Base-by-base conservation (phyloP, 2,329 filamentous ascomycete genomes). In the Claviceps africana region DNA sequence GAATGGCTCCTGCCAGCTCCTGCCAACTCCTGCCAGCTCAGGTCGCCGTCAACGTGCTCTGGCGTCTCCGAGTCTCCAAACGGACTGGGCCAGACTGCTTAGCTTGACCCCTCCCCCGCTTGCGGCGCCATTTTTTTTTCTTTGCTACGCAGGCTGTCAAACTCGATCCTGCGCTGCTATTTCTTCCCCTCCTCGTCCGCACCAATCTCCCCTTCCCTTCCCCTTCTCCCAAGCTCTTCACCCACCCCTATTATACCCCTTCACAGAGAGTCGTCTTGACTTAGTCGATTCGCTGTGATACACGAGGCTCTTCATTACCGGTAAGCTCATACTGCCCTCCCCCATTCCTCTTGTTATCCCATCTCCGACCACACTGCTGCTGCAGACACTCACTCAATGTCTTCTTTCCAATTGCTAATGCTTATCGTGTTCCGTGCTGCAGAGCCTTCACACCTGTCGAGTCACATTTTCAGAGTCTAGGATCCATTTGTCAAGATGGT, bases 401-500 rank as follows among this genome's bases (percentile, higher is more conserved):
- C 40, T 54, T 6, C 46, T 8, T 35, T 11, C 13, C 17, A n/a
- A 48, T 22, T 17, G 15, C 53, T 54, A 40, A 57, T 25, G 25
- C 6, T 30, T 19, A 25, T 15, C 21, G 7, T 22, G 19, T 39
- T 11, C 37, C 9, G 17, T 42, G 19, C 19, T 28, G 21, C 54
- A 57, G 57, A 48, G 48, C 44, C 35, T 33, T 33, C 37, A 15
- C 9, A 39, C 31, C 8, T 31, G n/a, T 19, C 10, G 21, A 56
- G 31, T 56, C 54, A 57, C 46, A 56, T 11, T 33, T 25, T 43
- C 28, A 53, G 53, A 54, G 44, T 48, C 31, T 37, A 50, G 30
- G 56, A 58, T 59, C 56, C 57, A 63, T 66, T 65, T 65, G 62
- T 58, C 69, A 78, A 69, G 57, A 81, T 81, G 78, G 78, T 81